These are phyloP conservation scores for Zhuliangozyma blackwelliae DNA, from an alignment of 1,139 yeast species.

Conservation along the genomic window DNA sequence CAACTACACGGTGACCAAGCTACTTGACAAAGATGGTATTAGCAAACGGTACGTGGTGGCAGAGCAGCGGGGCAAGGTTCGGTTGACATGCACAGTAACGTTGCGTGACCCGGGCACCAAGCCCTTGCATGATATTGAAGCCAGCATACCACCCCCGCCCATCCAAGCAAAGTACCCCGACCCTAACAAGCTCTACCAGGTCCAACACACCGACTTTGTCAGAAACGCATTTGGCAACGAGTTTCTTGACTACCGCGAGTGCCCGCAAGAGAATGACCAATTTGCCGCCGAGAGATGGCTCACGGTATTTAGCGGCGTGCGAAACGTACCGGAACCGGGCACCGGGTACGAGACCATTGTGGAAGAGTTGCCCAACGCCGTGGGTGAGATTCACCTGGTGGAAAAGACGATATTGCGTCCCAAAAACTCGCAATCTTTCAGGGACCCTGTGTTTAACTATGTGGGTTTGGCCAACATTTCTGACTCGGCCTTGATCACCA, in stretches of 20 bases:
- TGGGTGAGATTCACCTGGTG: slow-evolving; percentile 8
- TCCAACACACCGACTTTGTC: slow-evolving; percentile 37
- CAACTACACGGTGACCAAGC: slow-evolving; percentile 52
- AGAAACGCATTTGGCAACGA: slow-evolving; percentile 39
- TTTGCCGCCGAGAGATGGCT: slow-evolving; percentile 40
- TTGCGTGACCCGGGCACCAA: slow-evolving; percentile 18
- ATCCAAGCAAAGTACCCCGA: slow-evolving; percentile 25
- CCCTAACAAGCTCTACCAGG: slow-evolving; percentile 24
- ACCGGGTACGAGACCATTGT: slow-evolving; percentile 8
- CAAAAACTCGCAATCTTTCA: slow-evolving; percentile 19
- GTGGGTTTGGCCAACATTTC: slow-evolving; percentile 40
- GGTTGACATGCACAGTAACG: slow-evolving; percentile 29
- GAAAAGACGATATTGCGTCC: slow-evolving; percentile 11
- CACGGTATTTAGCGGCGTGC: slow-evolving; percentile 36
- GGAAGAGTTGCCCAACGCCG: slow-evolving; percentile 10
- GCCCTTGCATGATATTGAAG: slow-evolving; percentile 7
- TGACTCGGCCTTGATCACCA: slow-evolving; percentile 40
- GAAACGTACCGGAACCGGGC: slow-evolving; percentile 17
- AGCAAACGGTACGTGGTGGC: slow-evolving; percentile 26
- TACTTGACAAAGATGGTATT: slow-evolving; percentile 34
- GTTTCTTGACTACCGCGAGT: slow-evolving; percentile 26
- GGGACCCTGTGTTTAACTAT: slow-evolving; percentile 28
- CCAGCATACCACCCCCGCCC: slow-evolving; percentile 17
- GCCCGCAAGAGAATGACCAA: slow-evolving; percentile 32
- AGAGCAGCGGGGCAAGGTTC: slow-evolving; percentile 25